phyloP scores from a whole-genome alignment of 2,329 filamentous ascomycete species.

The Coleophoma crateriformis region DNA sequence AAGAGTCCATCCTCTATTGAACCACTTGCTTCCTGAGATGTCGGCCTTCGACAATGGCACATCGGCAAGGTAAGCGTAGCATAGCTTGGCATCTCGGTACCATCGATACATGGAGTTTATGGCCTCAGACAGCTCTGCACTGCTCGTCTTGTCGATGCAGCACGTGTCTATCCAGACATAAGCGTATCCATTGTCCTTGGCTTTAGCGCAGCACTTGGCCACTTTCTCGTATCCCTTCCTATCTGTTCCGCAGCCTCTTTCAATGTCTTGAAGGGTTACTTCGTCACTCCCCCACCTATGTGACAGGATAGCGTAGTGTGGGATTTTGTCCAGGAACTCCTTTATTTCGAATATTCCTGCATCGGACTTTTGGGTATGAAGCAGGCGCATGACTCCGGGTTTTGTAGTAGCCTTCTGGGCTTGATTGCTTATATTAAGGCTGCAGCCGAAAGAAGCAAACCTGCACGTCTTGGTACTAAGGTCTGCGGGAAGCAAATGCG shows the following conservation, averaged over 20 bases:
- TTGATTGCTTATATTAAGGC: too few species aligned
- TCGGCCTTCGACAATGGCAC: background rate
- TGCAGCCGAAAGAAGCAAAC: too few species aligned
- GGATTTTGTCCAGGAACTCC: constrained; percentile 7
- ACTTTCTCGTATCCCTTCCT: constrained; percentile 7
- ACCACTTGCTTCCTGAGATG: constrained; percentile 7
- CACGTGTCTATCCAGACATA: constrained; percentile 8
- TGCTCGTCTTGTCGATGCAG: too few species aligned
- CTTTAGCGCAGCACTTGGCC: background rate
- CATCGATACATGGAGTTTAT: constrained; percentile 10
- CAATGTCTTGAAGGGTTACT: constrained; percentile 20
- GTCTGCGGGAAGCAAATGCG: too few species aligned
- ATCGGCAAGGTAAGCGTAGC: constrained; percentile 11
- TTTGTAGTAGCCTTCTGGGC: too few species aligned
- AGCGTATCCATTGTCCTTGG: background rate
- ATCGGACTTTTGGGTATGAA: background rate
- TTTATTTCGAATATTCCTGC: background rate
- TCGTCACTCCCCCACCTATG: constrained; percentile 26
- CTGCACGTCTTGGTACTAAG: too few species aligned
- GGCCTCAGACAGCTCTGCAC: too few species aligned
- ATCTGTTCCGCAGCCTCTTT: constrained; percentile 14
- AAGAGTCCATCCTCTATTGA: too few species aligned
- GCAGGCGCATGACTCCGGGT: background rate
- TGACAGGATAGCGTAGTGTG: constrained; percentile 25
- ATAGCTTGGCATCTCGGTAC: constrained; percentile 8